phyloP scores from a whole-genome alignment of 2,329 filamentous ascomycete species.

The Trichoderma sp. region DNA sequence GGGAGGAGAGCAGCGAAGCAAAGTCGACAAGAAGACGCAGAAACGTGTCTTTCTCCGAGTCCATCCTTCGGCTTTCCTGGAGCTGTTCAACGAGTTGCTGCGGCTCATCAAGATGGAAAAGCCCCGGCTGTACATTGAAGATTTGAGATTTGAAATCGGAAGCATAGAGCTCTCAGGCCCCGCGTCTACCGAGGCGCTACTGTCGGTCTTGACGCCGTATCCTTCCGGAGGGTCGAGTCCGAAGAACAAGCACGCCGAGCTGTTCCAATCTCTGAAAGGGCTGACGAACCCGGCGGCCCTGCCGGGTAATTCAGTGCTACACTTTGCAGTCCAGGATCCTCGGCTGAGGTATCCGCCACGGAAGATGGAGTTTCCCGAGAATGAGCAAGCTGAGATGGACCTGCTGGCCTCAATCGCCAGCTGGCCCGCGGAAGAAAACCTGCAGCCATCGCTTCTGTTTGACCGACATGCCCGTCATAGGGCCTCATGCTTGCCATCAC shows the following conservation, averaged over 20 bases:
- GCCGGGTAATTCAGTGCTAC: slow-evolving; percentile 69
- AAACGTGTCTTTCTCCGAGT: slow-evolving; percentile 68
- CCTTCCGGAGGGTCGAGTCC: slow-evolving; percentile 36
- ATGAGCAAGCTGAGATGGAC: slow-evolving; percentile 41
- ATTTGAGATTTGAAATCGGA: slow-evolving; percentile 68
- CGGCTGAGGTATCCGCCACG: slow-evolving; percentile 76
- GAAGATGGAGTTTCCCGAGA: slow-evolving; percentile 49
- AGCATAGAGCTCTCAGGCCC: slow-evolving; percentile 65
- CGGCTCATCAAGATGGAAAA: slow-evolving; percentile 61
- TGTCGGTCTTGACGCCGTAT: slow-evolving; percentile 65
- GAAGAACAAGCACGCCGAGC: slow-evolving; percentile 46
- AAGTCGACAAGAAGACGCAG: slow-evolving; percentile 35
- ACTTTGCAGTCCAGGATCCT: slow-evolving; percentile 76
- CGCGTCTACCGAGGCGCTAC: slow-evolving; percentile 75
- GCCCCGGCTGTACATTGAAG: slow-evolving; percentile 65
- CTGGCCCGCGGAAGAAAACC: slow-evolving; percentile 65
- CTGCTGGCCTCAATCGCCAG: slow-evolving; percentile 63
- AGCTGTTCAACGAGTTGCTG: slow-evolving; percentile 66
- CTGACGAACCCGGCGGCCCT: slow-evolving; percentile 71
- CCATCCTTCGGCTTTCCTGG: slow-evolving; percentile 78
- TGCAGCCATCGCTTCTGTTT: slow-evolving; percentile 62
- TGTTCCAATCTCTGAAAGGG: slow-evolving; percentile 56
- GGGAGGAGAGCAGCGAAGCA: background rate
- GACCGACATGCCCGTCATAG: slow-evolving; percentile 65
- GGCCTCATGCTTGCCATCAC: slow-evolving; percentile 69